These are phyloP conservation scores for Ogataea polymorpha DNA, from an alignment of 805 yeast genomes.

Conservation along the genomic window DNA sequence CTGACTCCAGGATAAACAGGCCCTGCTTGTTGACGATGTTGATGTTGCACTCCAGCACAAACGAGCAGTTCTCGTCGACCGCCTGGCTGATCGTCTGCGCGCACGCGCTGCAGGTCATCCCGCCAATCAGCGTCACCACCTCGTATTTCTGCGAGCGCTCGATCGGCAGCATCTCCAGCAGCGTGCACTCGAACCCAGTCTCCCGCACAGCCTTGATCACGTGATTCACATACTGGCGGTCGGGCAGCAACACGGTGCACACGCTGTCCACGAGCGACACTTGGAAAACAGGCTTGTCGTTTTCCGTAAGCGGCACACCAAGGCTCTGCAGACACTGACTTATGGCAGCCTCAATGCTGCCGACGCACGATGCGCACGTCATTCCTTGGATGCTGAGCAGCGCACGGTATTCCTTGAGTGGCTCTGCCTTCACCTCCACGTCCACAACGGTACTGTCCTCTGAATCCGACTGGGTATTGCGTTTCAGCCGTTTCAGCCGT, in stretches of 20 bases:
- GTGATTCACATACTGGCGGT: constrained; percentile 47
- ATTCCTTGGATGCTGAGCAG: constrained; percentile 59
- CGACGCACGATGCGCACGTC: constrained; percentile 61
- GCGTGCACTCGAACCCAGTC: constrained; percentile 45
- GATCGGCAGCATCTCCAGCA: constrained; percentile 60
- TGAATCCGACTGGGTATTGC: constrained; percentile 10
- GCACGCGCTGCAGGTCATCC: constrained; percentile 73
- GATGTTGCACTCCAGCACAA: constrained; percentile 51
- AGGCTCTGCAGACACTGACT: constrained; percentile 22
- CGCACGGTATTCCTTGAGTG: constrained; percentile 40
- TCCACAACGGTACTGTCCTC: constrained; percentile 26
- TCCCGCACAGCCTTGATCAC: constrained; percentile 48
- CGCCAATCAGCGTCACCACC: constrained; percentile 62
- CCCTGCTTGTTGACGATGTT: constrained; percentile 62
- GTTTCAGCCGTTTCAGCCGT: not conserved
- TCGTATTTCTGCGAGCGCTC: constrained; percentile 45
- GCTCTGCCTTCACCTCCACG: constrained; percentile 20
- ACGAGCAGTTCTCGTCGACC: constrained; percentile 43
- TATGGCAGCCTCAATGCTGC: constrained; percentile 45
- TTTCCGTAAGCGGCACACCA: constrained; percentile 14
- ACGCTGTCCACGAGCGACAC: constrained; percentile 44
- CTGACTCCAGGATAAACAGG: constrained; percentile 51
- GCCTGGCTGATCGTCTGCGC: constrained; percentile 53
- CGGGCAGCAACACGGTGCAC: constrained; percentile 51
- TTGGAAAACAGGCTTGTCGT: constrained; percentile 13